Evolutionary conservation across 106 monocot genomes (phyloP), one percentile per base, ranked within the genome.

Genomic region (Dendrobium huoshanense): DNA sequence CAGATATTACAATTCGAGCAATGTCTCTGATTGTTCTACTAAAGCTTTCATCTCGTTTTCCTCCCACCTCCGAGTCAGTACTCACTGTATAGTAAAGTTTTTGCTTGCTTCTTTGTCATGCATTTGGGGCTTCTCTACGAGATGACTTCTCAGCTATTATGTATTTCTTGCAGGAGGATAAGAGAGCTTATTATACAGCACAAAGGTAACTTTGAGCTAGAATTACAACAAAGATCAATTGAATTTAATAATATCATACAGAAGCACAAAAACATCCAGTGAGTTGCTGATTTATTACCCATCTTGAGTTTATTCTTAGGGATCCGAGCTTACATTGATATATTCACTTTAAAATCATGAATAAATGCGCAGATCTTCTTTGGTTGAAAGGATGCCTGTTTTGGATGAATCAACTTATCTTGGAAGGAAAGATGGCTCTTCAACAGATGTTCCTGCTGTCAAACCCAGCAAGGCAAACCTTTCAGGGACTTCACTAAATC

Each of bases 161-260:
- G 64, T 5, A 41, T 0, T 49, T 79, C 72, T 79, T 72, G 43
- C 77, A 99, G 99, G 93, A 95, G 99, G 87, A 88, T 95, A 81
- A 87, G 79, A 77, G 91, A 89, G 73, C 87, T 93, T 61, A 80
- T 99, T 80, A 82, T 77, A 20, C 88, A 90, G 75, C 86, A 95
- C 77, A 99, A 95, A 81, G 93, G 93, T 80, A 95, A 85, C 81
- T 84, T 99, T 79, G 87, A 83, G 55, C 87, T 99, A 73, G 99
- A 99, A 79, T 82, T 99, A 81, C 99, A 99, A 79, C 99, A 99
- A 84, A 90, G 99, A 95, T 95, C 95, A 72, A 90, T 95, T 78
- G 99, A 99, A 79, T 99, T 99, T 79, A 86, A 85, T 72, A 88
- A 91, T 55, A 93, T 99, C 47, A 91, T 99, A 73, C 91, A 91